Conservation (phyloP, 164 flowering plant species). For the Chimonanthus salicifolius region DNA sequence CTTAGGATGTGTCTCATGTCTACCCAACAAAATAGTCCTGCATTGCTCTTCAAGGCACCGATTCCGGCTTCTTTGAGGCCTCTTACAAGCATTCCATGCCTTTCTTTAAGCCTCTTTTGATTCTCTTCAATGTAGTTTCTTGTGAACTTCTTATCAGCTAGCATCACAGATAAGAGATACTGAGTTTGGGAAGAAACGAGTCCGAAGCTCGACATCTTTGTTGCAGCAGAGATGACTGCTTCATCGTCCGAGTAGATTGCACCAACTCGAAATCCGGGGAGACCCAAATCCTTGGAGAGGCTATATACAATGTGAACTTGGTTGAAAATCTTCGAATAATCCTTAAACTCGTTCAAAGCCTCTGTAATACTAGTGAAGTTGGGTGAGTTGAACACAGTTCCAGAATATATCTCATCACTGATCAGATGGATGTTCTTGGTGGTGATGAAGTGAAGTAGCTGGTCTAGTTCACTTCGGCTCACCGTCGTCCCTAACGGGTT, state of each 20-base stretch:
- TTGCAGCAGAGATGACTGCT: slow-evolving; percentile 26
- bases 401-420: slow-evolving; percentile 38
- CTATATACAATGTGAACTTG: slow-evolving; percentile 33
- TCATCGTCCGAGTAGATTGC: slow-evolving; percentile 28
- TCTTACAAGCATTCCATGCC: slow-evolving; percentile 22
- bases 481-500: slow-evolving; percentile 36
- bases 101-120: slow-evolving; percentile 17
- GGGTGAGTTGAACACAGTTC: slow-evolving; percentile 27
- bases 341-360: slow-evolving; percentile 10
- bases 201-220: slow-evolving; percentile 48
- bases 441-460: slow-evolving; percentile 20
- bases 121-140: slow-evolving; percentile 22
- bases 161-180: slow-evolving; percentile 24
- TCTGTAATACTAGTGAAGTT: slow-evolving; percentile 23
- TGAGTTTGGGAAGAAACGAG: slow-evolving; percentile 39
- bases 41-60: slow-evolving; percentile 32
- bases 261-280: slow-evolving; percentile 40
- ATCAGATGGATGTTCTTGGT: slow-evolving; percentile 27
- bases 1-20: slow-evolving; percentile 68
- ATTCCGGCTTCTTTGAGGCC: slow-evolving; percentile 25
- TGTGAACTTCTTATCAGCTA: slow-evolving; percentile 27
- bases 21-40: slow-evolving; percentile 85
- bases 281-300: slow-evolving; percentile 39
- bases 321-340: slow-evolving; percentile 1
- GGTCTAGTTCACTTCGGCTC: slow-evolving; percentile 18